Evolutionary conservation across 192 early-diverging fungal species (phyloP), one percentile per base, ranked within the genome.

Genomic region (Thoreauomyces humboldtii): DNA sequence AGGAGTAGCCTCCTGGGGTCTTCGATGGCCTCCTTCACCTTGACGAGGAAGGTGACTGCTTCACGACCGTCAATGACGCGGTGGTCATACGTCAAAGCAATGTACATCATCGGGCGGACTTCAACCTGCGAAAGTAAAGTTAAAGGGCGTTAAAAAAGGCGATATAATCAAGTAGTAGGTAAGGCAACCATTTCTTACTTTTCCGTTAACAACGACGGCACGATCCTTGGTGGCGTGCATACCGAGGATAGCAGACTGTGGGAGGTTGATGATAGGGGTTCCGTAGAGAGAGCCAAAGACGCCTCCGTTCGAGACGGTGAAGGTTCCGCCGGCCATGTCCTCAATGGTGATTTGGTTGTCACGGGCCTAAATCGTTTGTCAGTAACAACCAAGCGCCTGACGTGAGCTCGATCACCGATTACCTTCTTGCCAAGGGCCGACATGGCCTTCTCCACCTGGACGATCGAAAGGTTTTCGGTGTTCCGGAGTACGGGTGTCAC

Each of bases 171-270:
- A n/a, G n/a, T n/a, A n/a, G n/a, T n/a, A n/a, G n/a, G n/a, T n/a
- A n/a, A n/a, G n/a, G n/a, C n/a, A n/a, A n/a, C n/a, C n/a, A n/a
- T n/a, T n/a, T 36, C 53, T 45, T 44, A 91, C 86, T 88, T 95
- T 84, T 69, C 96, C 96, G 63, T 95, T 88, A 35, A 99, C 81
- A 32, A 88, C 96, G 46, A 99, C 87, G 28, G 94, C 87, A 68
- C 96, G 86, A 67, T 99, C 96, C 82, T 99, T 99, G 68, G 90
- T 91, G 38, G 89, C 92, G 77, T 99, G 96, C 96, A 99, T 99
- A 36, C 96, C 96, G 63, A 99, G 81, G 61, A 99, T 97, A 42
- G 93, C 96, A 41, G 88, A 83, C 76, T 99, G 96, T 51, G 96
- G 96, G 73, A 89, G 77, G 82, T 99, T 99, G 76, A 99, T 95